A percentile compares a stretch with the other conserved stretches of the same genome.
phyloP scores from a whole-genome alignment of 306 rosid species.

The Crotalaria pallida region DNA sequence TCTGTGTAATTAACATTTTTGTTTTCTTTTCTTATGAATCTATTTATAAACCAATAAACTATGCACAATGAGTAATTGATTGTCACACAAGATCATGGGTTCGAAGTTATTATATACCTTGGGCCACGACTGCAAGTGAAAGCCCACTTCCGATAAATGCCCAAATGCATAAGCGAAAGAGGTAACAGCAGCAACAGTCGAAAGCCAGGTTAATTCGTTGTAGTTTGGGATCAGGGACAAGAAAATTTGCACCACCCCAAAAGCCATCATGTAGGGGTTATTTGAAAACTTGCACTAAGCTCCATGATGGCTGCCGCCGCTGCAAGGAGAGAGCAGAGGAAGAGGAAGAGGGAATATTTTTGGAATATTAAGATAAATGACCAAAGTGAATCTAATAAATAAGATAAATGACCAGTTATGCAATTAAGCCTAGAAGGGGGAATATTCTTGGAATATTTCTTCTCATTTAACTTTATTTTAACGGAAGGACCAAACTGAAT shows the following conservation, averaged over 20 bases:
- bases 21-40: not conserved
- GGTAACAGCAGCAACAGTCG: constrained; percentile 51
- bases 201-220: constrained; percentile 45
- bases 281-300: constrained; percentile 61
- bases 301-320: too few relatives aligned
- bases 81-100: too few relatives aligned
- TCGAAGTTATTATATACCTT: constrained; percentile 33
- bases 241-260: constrained; percentile 43
- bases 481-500: too few relatives aligned
- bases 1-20: too few relatives aligned
- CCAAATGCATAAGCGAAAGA: constrained; percentile 57
- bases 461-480: too few relatives aligned
- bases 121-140: constrained; percentile 30
- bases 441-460: too few relatives aligned
- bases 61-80: not conserved
- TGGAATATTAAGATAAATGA: too few relatives aligned
- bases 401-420: too few relatives aligned
- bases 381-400: too few relatives aligned
- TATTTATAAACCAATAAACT: not conserved
- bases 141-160: constrained; percentile 53
- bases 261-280: constrained; percentile 53
- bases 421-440: too few relatives aligned
- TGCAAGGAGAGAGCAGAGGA: too few relatives aligned
- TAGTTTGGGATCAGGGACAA: constrained; percentile 61
- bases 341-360: too few relatives aligned